Conservation (phyloP, 148 eudicot genomes). For the Fagopyrum homotropicum region DNA sequence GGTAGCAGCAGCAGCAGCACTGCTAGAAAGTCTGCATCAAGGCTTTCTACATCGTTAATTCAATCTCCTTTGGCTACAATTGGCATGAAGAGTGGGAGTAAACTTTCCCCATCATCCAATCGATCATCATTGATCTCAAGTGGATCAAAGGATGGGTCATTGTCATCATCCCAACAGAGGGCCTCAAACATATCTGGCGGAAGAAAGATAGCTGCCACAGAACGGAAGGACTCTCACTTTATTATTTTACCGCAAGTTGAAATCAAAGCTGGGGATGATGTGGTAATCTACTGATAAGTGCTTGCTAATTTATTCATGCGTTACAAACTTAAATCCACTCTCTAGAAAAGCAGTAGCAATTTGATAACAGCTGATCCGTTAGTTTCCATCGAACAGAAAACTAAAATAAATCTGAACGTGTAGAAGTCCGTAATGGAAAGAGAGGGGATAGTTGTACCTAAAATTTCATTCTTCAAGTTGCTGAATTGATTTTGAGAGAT, state of each 20-base stretch:
- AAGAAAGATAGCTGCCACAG: slow-evolving; percentile 45
- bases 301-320: neutral
- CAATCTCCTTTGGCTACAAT: slow-evolving; percentile 20
- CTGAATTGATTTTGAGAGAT: neutral
- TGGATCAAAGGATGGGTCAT: slow-evolving; percentile 36
- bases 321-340: neutral
- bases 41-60: slow-evolving; percentile 21
- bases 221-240: slow-evolving; percentile 69
- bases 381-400: neutral
- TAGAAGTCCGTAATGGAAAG: neutral
- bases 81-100: slow-evolving; percentile 22
- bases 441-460: neutral
- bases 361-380: neutral
- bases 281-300: slow-evolving; percentile 42
- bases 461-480: neutral
- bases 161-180: slow-evolving; percentile 42
- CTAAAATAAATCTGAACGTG: neutral
- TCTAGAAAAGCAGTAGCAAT: neutral
- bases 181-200: slow-evolving; percentile 47
- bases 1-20: slow-evolving; percentile 56
- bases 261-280: slow-evolving; percentile 84
- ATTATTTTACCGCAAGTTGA: slow-evolving; percentile 80
- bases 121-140: slow-evolving; percentile 38
- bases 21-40: slow-evolving; percentile 33
- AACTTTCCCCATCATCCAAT: slow-evolving; percentile 34